Evolutionary conservation across 2,329 filamentous ascomycete species (phyloP).

Genomic region (Fusarium falciforme): DNA sequence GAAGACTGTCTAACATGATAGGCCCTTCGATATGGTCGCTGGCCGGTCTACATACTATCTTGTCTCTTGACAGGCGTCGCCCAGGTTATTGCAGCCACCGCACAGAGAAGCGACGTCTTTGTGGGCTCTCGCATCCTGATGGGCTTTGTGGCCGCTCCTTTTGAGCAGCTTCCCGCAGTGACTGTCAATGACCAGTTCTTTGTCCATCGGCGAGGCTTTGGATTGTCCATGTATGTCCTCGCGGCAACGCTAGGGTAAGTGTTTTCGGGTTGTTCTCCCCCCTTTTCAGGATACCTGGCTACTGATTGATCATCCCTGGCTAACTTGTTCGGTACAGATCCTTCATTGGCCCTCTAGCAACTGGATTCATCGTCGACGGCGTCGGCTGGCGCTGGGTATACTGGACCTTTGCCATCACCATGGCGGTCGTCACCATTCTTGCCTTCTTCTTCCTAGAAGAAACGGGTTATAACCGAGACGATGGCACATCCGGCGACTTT

Average conservation of each 20-base stretch:
- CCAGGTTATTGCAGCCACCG: background rate
- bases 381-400: background rate
- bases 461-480: background rate
- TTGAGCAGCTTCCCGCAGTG: slow-evolving; percentile 2
- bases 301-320: background rate
- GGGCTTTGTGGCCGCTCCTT: background rate
- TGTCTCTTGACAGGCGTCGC: background rate
- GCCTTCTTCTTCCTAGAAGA: background rate
- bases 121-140: background rate
- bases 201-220: slow-evolving; percentile 3
- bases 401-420: background rate
- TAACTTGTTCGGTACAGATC: slow-evolving; percentile 23
- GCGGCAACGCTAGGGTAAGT: slow-evolving; percentile 46
- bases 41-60: background rate
- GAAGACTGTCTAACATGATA: background rate
- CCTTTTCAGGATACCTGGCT: background rate
- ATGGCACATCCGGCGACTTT: background rate
- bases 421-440: background rate
- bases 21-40: background rate
- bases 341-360: background rate
- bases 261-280: background rate
- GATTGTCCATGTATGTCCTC: slow-evolving; percentile 2
- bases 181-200: slow-evolving; percentile 5
- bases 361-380: background rate
- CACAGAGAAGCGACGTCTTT: background rate